Percentiles rank a stretch among this genome's conserved stretches.
Evolutionary conservation across 805 yeast species (phyloP).

Genomic region (Metschnikowia lunata): DNA sequence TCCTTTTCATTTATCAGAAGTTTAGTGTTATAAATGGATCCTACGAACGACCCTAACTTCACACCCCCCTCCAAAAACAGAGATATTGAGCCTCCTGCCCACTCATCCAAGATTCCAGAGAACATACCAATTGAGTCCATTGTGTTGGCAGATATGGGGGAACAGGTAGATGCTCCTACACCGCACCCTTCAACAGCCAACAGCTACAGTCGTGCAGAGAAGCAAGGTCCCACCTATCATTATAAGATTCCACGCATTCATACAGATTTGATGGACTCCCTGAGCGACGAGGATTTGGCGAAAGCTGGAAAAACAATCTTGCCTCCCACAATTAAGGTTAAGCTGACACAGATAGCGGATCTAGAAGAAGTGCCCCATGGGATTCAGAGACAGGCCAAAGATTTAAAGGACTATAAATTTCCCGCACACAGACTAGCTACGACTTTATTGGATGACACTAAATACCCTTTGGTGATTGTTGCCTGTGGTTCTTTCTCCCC

Average conservation of each 20-base stretch:
- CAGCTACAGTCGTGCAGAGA: slow-evolving; percentile 4
- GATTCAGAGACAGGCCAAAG: slow-evolving; percentile 78
- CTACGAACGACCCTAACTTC: slow-evolving; percentile 86
- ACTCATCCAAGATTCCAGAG: slow-evolving; percentile 65
- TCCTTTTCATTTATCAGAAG: no score
- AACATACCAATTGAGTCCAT: slow-evolving; percentile 73
- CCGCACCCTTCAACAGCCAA: slow-evolving; percentile 40
- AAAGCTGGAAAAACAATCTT: slow-evolving; percentile 19
- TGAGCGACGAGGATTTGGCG: slow-evolving; percentile 37
- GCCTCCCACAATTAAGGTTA: slow-evolving; percentile 43
- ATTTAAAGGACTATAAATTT: slow-evolving; percentile 64
- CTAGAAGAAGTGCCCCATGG: slow-evolving; percentile 97
- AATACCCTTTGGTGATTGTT: slow-evolving; percentile 87
- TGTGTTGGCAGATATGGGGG: slow-evolving; percentile 62
- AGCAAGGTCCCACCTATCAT: slow-evolving; percentile 22
- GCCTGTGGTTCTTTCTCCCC: slow-evolving; percentile 98
- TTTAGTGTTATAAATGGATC: slow-evolving; percentile 59
- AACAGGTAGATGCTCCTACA: slow-evolving; percentile 70
- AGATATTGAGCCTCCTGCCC: slow-evolving; percentile 59
- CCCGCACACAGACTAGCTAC: slow-evolving; percentile 84
- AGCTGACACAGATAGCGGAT: slow-evolving; percentile 74
- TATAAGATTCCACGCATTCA: slow-evolving; percentile 51
- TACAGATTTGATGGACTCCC: slow-evolving; percentile 46
- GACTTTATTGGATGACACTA: slow-evolving; percentile 63
- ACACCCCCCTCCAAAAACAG: slow-evolving; percentile 75